Base-by-base conservation (phyloP, 2,329 filamentous ascomycete species). In the Aspergillus tanneri region DNA sequence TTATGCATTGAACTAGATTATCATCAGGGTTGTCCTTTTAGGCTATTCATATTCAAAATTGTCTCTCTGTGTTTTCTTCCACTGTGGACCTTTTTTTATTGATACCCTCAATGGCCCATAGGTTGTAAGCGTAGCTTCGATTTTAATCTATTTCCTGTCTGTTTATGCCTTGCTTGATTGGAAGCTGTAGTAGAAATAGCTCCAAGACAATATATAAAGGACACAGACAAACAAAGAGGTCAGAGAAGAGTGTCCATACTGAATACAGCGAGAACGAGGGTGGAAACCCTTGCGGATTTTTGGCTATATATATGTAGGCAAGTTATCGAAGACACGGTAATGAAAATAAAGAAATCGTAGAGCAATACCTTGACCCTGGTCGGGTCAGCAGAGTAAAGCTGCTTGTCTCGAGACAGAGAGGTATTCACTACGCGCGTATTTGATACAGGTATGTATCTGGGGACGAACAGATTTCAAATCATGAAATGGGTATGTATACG, bases 1-100 rank as follows among this genome's bases (percentile, higher is more conserved):
- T 48, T 43, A 48, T 55, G 43, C 50, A 48, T 57, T 53, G 40
- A 58, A 43, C 50, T 50, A 42, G 48, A 24, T 28, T 42, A 18
- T 27, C 8, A 23, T 14, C 28, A 19, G n/a, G 7, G 2, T 23
- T 32, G 9, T 18, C 23, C 23, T 14, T 38, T 40, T 42, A 27
- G 46, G 46, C n/a, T 18, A 24, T 28, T 42, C n/a, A 18, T 27
- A 12, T 34, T 14, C 28, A 19, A n/a, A 9, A 2, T 23, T 32
- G 9, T 18, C 23, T 34, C 19, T 38, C 38, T 42, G 27, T 47
- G 46, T 16, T 18, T 9, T 45, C 23, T 46, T 46, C n/a, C n/a
- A n/a, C n/a, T n/a, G n/a, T n/a, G n/a, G n/a, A n/a, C n/a, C n/a
- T n/a, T n/a, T n/a, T n/a, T n/a, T n/a, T n/a, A n/a, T n/a, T n/a